phyloP scores from a whole-genome alignment of 805 yeast species.

The Kodamaea hsintzibuensis region DNA sequence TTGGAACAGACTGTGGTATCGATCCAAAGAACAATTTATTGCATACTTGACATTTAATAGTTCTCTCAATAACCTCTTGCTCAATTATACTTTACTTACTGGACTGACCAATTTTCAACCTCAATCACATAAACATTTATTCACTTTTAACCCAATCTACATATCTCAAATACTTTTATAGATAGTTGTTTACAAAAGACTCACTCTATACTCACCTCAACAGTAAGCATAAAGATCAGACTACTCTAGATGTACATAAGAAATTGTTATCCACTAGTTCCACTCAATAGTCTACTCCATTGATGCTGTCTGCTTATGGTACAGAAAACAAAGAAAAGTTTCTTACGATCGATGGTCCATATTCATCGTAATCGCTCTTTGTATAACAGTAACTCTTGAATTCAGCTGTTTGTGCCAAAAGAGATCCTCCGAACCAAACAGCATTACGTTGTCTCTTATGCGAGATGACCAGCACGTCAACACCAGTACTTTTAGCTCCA shows the following conservation, averaged over 20 bases:
- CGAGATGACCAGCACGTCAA: conserved; percentile 93
- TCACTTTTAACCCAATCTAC: not conserved
- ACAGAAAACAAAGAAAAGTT: conserved; percentile 93
- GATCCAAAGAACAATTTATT: too few species aligned
- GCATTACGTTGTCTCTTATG: conserved; percentile 98
- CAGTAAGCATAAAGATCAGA: too few species aligned
- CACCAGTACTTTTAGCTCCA: conserved; percentile 83
- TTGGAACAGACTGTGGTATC: too few species aligned
- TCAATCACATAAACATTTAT: too few species aligned
- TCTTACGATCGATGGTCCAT: conserved; percentile 96
- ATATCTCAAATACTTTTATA: not conserved
- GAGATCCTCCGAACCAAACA: conserved; percentile 98
- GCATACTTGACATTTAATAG: too few species aligned
- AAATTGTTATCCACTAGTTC: too few species aligned
- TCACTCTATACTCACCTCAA: too few species aligned
- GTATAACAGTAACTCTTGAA: conserved; percentile 96
- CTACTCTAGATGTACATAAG: too few species aligned
- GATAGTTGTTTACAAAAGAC: too few species aligned
- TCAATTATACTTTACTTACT: too few species aligned
- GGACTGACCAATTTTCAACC: too few species aligned
- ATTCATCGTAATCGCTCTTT: conserved; percentile 95
- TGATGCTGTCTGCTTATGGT: conserved; percentile 45
- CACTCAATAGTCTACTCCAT: not conserved
- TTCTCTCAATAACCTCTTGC: too few species aligned
- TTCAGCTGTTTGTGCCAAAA: conserved; percentile 95